These are phyloP conservation scores for Trypanosoma cruzi DNA, from an alignment of 208 protist species.

Conservation along the genomic window DNA sequence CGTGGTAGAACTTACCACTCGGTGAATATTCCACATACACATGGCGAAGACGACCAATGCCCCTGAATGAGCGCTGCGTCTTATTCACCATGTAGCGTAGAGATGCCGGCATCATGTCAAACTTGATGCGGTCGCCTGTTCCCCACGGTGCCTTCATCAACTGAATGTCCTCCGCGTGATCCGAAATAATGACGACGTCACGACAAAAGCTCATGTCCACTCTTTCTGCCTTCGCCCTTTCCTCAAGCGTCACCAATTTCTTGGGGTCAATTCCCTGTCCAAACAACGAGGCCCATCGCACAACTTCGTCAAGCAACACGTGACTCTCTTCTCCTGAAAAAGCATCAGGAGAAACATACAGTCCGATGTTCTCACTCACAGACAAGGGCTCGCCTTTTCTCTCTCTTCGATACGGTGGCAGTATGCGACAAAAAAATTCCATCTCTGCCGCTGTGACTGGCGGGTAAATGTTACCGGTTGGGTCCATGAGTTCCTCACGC, in stretches of 20 bases:
- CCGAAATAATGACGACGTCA: slow-evolving; percentile 59
- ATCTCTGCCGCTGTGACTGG: slow-evolving; percentile 65
- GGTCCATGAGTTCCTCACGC: slow-evolving; percentile 86
- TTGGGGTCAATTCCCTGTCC: slow-evolving; percentile 61
- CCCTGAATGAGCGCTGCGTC: slow-evolving; percentile 43
- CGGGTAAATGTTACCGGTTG: slow-evolving; percentile 52
- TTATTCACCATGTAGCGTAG: slow-evolving; percentile 67
- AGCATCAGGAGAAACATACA: slow-evolving; percentile 37
- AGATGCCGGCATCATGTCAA: slow-evolving; percentile 60
- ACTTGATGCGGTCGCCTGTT: slow-evolving; percentile 64
- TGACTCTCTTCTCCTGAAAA: slow-evolving; percentile 41
- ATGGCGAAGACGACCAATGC: slow-evolving; percentile 75
- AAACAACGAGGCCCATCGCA: slow-evolving; percentile 43
- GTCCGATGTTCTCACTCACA: slow-evolving; percentile 64
- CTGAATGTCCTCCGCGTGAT: slow-evolving; percentile 85
- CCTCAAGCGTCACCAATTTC: slow-evolving; percentile 32
- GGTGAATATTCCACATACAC: slow-evolving; percentile 90
- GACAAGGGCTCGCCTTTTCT: slow-evolving; percentile 32
- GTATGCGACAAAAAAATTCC: slow-evolving; percentile 61
- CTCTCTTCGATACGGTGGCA: slow-evolving; percentile 24
- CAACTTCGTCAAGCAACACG: slow-evolving; percentile 69
- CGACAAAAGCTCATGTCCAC: slow-evolving; percentile 43
- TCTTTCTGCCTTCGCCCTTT: not conserved
- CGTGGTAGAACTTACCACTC: slow-evolving; percentile 62
- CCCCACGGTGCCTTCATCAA: slow-evolving; percentile 86